phyloP scores from a whole-genome alignment of 2,329 filamentous ascomycete species.

The Aureobasidium uvarum region DNA sequence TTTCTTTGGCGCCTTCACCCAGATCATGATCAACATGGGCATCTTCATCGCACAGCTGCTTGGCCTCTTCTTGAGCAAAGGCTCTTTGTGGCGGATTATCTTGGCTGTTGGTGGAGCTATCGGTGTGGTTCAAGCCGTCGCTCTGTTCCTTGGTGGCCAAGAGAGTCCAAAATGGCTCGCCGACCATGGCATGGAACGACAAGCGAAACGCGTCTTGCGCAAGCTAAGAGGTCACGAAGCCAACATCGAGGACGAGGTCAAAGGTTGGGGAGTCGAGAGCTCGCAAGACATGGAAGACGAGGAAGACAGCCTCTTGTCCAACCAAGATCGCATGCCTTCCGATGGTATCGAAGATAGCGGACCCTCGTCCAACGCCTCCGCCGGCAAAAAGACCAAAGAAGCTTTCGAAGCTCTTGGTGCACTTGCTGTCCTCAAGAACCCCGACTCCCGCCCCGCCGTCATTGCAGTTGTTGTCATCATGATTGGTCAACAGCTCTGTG shows the following conservation, averaged over 20 bases:
- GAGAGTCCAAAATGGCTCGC: constrained; percentile 90
- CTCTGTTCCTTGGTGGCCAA: constrained; percentile 67
- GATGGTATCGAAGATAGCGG: constrained; percentile 22
- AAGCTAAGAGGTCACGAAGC: constrained; percentile 68
- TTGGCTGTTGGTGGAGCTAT: constrained; percentile 70
- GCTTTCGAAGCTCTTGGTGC: constrained; percentile 42
- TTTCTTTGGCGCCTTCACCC: constrained; percentile 81
- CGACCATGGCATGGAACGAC: constrained; percentile 57
- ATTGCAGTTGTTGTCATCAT: constrained; percentile 90
- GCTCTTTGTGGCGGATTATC: constrained; percentile 77
- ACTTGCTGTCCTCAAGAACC: constrained; percentile 61
- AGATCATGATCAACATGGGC: constrained; percentile 85
- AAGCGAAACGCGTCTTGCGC: constrained; percentile 67
- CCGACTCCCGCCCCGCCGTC: constrained; percentile 73
- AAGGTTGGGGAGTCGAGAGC: constrained; percentile 44
- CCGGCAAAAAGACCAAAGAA: constrained; percentile 33
- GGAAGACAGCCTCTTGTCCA: constrained; percentile 66
- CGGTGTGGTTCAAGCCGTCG: constrained; percentile 64
- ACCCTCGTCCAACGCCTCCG: constrained; percentile 32
- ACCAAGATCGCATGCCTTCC: constrained; percentile 36
- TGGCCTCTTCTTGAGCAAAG: constrained; percentile 83
- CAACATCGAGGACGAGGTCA: constrained; percentile 72
- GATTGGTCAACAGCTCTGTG: constrained; percentile 88
- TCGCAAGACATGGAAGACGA: constrained; percentile 52
- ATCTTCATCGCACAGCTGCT: constrained; percentile 80